Evolutionary conservation across 2,329 filamentous ascomycete genomes (phyloP), one percentile per base, ranked within the genome.

Genomic region (Aspergillus persii): DNA sequence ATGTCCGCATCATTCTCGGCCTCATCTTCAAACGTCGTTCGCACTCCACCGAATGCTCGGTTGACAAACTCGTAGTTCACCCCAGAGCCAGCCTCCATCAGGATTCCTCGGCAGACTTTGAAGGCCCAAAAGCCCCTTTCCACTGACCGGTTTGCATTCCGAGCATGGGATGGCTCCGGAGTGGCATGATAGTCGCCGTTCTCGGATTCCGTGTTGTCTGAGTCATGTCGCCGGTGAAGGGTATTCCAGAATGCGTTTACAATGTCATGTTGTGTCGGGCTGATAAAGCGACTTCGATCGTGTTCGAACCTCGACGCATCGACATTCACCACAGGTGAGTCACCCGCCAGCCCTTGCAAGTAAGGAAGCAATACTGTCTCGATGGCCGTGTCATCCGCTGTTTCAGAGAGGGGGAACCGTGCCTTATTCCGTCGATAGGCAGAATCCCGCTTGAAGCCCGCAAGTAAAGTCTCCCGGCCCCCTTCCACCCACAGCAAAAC

Each of bases 401-500:
- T 75, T 11, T 77, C 74, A 1, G 80, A 77, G 18, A 88, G 79
- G 2, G 85, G 86, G 58, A 80, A 82, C 27, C 83, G 79, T 48
- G 71, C 63, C 58, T 71, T 73, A 31, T 78, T 76, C 48, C 74
- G 73, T 31, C 76, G 71, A 62, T 77, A 71, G 27, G 71, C 68
- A 3, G 74, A 71, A 29, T 77, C 74, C 54, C 78, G 75, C 46
- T 81, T 83, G 69, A 89, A 89, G 0, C 83, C 84, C 59, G 82
- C 77, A 2, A 87, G 69, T 8, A 88, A 70, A 30, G 79, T 79
- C 8, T 80, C 76, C 12, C 83, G 74, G 8, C 86, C 86, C 36
- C 84, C 85, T 56, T 86, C 83, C 2, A 88, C 73, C 84, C 85
- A 89, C 1, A 88, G 75, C 2, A 86, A 67, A 48, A 88, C 86